Base-by-base conservation (phyloP, 805 yeast genomes). In the Lipomyces starkeyi region DNA sequence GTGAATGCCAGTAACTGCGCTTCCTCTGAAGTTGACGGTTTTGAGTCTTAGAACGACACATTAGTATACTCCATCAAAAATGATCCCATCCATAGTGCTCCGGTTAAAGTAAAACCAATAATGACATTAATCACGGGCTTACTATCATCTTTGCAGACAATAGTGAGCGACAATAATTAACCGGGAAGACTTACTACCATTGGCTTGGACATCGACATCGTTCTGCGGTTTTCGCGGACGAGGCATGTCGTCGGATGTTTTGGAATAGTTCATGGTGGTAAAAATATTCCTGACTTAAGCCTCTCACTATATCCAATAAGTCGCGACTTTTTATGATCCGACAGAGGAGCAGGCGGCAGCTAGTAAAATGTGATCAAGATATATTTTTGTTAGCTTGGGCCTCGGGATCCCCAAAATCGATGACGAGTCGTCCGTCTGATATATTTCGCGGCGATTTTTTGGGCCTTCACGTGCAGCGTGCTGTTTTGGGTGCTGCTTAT, bases 1-100 rank as follows among this genome's bases (percentile, higher is more conserved):
- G 93, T 88, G 77, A 93, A 93, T 58, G 89, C 91, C 69, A 85
- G 83, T 75, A 91, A 88, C 78, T 94, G 97, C 20, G 83, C 83
- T 66, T 87, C 87, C 37, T 65, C 69, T 7, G 71, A 68, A 47
- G 22, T 43, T 17, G 70, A 57, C 7, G 67, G 59, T 17, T 59
- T 55, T 34, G 70, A 17, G 5, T 6, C 62, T 60, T 37, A 37
- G 17, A 13, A 22, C 17, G 29, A 34, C 32, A 32, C 49, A 13
- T 53, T 14, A 53, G 27, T n/a, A 49, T n/a, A 14, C 17, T 20
- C 54, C 22, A 49, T 22, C 54, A 49, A 11, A 49, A 49, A 49
- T 49, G 20, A 20, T 49, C 32, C 7, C 32, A 29, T 20, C 54
- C 22, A 22, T 7, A 20, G 54, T 49, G 54, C 3, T 1, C 27